These are phyloP conservation scores for Leucosporidium scottii DNA, from an alignment of 768 basidiomycete genomes.

Conservation along the genomic window DNA sequence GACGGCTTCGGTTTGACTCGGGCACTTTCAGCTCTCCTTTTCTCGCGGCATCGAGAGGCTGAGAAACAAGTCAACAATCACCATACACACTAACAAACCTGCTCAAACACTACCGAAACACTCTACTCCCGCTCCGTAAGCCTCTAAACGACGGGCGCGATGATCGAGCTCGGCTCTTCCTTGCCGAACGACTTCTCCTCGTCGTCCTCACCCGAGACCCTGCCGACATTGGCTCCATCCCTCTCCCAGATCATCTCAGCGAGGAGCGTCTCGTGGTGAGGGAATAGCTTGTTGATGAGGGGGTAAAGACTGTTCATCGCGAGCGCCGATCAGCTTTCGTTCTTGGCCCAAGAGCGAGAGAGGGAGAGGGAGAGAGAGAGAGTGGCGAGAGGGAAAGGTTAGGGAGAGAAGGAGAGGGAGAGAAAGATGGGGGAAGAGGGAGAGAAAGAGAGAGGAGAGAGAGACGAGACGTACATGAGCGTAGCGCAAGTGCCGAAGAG, in stretches of 20 bases:
- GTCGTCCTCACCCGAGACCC: not conserved
- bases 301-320: not conserved
- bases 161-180: not conserved
- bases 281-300: conserved; percentile 7
- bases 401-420: no score
- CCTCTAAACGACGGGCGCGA: no score
- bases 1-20: no score
- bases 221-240: not conserved
- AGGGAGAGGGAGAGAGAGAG: no score
- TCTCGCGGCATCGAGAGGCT: no score
- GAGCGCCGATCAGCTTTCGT: not conserved
- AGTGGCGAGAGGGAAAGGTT: no score
- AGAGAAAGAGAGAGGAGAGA: not conserved
- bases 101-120: no score
- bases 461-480: not conserved
- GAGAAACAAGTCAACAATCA: no score
- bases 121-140: no score
- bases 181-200: conserved; percentile 10
- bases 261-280: conserved; percentile 6
- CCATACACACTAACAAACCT: no score
- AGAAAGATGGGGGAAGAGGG: no score
- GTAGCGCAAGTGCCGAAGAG: conserved; percentile 1
- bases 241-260: not conserved
- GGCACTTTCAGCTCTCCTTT: no score
- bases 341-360: not conserved